Evolutionary conservation across 805 yeast genomes (phyloP).

Genomic region (Groenewaldozyma tartarivorans): DNA sequence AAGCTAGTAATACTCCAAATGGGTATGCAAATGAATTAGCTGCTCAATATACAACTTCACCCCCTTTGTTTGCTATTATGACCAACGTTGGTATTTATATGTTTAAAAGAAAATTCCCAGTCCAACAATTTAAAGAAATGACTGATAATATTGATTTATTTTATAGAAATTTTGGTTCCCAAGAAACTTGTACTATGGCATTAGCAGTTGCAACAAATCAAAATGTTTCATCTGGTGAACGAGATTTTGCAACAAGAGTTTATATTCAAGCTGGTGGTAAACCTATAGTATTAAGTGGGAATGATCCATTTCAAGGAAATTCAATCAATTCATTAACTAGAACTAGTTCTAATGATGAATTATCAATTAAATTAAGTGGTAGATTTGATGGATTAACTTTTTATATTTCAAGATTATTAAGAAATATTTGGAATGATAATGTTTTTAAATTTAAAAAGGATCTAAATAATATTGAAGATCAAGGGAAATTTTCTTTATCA

Average conservation of each 20-base stretch:
- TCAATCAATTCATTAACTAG: too few relatives aligned
- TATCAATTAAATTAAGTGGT: slow-evolving; percentile 70
- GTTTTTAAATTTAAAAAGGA: slow-evolving; percentile 38
- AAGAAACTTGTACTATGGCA: slow-evolving; percentile 86
- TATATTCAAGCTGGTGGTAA: slow-evolving; percentile 30
- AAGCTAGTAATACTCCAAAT: slow-evolving; percentile 62
- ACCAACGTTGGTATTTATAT: slow-evolving; percentile 72
- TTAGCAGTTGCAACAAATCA: slow-evolving; percentile 54
- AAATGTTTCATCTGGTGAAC: slow-evolving; percentile 21
- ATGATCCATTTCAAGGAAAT: background rate
- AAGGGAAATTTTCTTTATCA: slow-evolving; percentile 13
- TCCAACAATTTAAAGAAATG: slow-evolving; percentile 59
- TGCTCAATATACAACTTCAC: slow-evolving; percentile 62
- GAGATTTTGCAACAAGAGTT: slow-evolving; percentile 26
- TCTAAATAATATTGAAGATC: slow-evolving; percentile 3
- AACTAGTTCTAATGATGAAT: background rate
- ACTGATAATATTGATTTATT: slow-evolving; percentile 61
- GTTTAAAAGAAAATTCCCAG: slow-evolving; percentile 72
- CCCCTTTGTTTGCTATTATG: slow-evolving; percentile 69
- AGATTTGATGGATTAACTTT: slow-evolving; percentile 82
- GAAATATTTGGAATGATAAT: slow-evolving; percentile 68
- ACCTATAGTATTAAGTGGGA: background rate
- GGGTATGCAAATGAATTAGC: slow-evolving; percentile 85
- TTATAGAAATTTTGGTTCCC: slow-evolving; percentile 69
- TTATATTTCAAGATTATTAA: slow-evolving; percentile 65